These are phyloP conservation scores for Vanrija humicola DNA, from an alignment of 1,284 basidiomycete species.

Conservation along the genomic window DNA sequence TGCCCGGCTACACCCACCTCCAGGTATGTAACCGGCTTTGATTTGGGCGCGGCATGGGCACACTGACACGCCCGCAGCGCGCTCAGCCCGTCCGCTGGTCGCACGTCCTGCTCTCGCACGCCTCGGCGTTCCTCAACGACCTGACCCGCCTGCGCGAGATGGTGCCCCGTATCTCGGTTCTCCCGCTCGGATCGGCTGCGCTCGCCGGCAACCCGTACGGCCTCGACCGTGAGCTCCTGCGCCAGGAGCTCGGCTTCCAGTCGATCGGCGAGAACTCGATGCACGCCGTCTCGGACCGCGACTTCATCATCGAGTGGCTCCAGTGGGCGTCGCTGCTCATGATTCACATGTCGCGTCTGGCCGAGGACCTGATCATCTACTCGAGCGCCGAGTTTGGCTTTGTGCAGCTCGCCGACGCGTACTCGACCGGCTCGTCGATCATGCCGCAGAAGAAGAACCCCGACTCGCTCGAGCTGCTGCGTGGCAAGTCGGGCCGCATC, in stretches of 20 bases:
- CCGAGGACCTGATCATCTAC: slow-evolving; percentile 95
- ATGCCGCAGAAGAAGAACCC: slow-evolving; percentile 99
- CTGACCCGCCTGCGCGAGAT: slow-evolving; percentile 81
- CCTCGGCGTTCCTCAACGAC: slow-evolving; percentile 84
- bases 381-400: slow-evolving; percentile 97
- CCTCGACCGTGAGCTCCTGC: slow-evolving; percentile 84
- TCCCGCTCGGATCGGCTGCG: slow-evolving; percentile 90
- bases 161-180: slow-evolving; percentile 76
- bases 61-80: slow-evolving; percentile 55
- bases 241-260: slow-evolving; percentile 76
- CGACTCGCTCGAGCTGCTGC: slow-evolving; percentile 88
- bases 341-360: slow-evolving; percentile 88
- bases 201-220: slow-evolving; percentile 94
- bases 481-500: slow-evolving; percentile 90
- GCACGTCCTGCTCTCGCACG: slow-evolving; percentile 91
- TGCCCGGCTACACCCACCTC: slow-evolving; percentile 96
- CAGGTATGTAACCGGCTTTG: slow-evolving; percentile 58
- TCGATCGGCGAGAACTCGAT: slow-evolving; percentile 87
- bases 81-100: slow-evolving; percentile 99
- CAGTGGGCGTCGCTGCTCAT: slow-evolving; percentile 93
- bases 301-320: slow-evolving; percentile 95
- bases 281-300: slow-evolving; percentile 92
- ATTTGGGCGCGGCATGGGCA: background rate
- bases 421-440: slow-evolving; percentile 97
- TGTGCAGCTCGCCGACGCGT: slow-evolving; percentile 88